Conservation (phyloP, 257 asterid genomes). For the Coffea eugenioides region DNA sequence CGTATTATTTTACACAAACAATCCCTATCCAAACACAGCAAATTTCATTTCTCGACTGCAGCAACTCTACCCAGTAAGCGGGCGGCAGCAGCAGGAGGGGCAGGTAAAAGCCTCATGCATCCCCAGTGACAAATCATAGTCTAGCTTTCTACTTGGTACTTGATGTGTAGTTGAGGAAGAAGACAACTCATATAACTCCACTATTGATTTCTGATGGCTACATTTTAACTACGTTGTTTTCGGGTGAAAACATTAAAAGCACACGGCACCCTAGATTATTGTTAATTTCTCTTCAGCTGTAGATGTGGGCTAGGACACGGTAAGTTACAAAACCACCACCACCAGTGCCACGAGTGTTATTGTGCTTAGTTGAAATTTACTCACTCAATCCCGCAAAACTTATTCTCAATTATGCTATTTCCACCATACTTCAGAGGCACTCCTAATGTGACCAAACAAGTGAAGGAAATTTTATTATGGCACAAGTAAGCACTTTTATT, state of each 20-base stretch:
- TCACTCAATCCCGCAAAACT: no score
- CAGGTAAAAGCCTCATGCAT: not conserved
- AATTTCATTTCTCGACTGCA: not conserved
- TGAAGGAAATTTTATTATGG: not conserved
- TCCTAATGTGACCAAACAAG: not conserved
- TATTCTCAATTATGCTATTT: no score
- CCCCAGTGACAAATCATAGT: not conserved
- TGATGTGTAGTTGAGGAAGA: not conserved
- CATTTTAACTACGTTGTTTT: not conserved
- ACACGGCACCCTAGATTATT: no score
- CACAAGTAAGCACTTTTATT: no score
- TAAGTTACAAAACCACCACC: no score
- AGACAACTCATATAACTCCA: not conserved
- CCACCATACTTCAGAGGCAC: no score
- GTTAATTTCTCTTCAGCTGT: no score
- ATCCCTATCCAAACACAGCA: not conserved
- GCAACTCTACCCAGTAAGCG: not conserved
- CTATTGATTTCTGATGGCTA: not conserved
- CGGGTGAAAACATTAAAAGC: no score
- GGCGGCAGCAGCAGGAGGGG: not conserved
- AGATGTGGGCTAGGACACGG: no score
- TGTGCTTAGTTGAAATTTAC: no score
- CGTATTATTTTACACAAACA: no score
- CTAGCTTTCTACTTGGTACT: not conserved
- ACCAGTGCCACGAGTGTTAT: no score